Evolutionary conservation across 495 filamentous ascomycete species (phyloP).

Genomic region (Daldinia vernicosa): DNA sequence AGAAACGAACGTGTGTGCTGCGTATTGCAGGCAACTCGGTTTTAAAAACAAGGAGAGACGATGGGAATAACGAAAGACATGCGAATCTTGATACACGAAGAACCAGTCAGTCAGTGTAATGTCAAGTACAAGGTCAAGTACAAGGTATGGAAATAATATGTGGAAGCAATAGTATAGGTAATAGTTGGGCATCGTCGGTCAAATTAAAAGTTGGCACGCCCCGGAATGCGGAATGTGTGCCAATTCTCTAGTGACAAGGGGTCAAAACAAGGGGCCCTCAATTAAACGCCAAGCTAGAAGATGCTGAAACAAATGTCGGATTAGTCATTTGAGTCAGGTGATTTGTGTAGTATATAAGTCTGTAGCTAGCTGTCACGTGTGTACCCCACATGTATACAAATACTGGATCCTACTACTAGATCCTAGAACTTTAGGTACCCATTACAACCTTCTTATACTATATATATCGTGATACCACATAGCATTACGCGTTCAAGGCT

Average conservation of each 20-base stretch:
- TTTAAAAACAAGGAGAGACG: neutral
- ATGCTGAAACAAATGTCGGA: neutral
- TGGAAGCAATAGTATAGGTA: slow-evolving; percentile 1
- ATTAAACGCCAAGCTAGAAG: neutral
- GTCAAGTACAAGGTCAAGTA: slow-evolving; percentile 22
- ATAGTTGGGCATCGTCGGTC: slow-evolving; percentile 24
- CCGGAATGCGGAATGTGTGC: slow-evolving; percentile 40
- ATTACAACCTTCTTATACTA: too few species aligned
- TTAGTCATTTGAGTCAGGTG: too few species aligned
- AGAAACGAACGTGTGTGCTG: slow-evolving; percentile 1
- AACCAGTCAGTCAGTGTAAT: slow-evolving; percentile 13
- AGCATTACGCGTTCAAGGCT: too few species aligned
- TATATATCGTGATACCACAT: too few species aligned
- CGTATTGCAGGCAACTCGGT: neutral
- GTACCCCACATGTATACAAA: too few species aligned
- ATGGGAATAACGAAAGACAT: neutral
- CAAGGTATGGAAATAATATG: neutral
- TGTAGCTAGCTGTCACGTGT: too few species aligned
- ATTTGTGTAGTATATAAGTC: too few species aligned
- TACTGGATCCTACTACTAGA: too few species aligned
- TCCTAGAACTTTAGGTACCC: too few species aligned
- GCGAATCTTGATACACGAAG: slow-evolving; percentile 14
- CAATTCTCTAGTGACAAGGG: slow-evolving; percentile 30
- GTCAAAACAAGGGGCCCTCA: neutral
- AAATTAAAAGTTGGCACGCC: slow-evolving; percentile 35